phyloP scores from a whole-genome alignment of 345 rosid species.

The Passiflora organensis region DNA sequence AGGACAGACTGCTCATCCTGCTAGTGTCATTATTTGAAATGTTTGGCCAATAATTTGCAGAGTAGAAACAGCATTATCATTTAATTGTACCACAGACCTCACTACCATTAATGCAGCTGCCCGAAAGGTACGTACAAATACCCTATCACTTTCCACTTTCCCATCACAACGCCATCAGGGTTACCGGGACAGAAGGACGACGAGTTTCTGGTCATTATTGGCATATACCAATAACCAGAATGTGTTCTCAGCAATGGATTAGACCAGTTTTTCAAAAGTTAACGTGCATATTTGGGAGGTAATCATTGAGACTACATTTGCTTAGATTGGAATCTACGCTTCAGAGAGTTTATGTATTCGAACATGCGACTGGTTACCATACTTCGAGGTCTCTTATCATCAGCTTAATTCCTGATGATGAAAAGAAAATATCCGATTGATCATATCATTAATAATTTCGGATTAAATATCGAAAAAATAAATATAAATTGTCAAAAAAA shows the following conservation, averaged over 20 bases:
- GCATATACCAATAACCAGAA: background rate
- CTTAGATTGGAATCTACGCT: constrained; percentile 11
- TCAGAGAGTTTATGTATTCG: too few species aligned
- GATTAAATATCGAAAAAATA: constrained; percentile 1
- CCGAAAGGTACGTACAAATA: too few species aligned
- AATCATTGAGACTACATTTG: background rate
- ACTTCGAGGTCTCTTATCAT: background rate
- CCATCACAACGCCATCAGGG: background rate
- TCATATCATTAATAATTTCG: too few species aligned
- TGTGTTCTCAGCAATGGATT: background rate
- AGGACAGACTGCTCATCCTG: too few species aligned
- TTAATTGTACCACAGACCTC: too few species aligned
- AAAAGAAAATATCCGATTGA: background rate
- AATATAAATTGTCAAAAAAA: background rate
- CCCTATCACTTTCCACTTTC: background rate
- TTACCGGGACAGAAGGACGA: too few species aligned
- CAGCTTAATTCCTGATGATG: background rate
- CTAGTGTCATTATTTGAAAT: too few species aligned
- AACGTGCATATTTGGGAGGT: background rate
- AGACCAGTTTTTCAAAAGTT: background rate
- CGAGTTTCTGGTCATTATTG: background rate
- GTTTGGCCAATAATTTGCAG: too few species aligned
- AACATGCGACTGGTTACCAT: too few species aligned
- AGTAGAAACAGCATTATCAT: too few species aligned
- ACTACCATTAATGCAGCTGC: too few species aligned